Percentiles rank a stretch among this genome's conserved stretches.
Evolutionary conservation across 169 alveolate species (phyloP).

Genomic region (Plasmodium inui): DNA sequence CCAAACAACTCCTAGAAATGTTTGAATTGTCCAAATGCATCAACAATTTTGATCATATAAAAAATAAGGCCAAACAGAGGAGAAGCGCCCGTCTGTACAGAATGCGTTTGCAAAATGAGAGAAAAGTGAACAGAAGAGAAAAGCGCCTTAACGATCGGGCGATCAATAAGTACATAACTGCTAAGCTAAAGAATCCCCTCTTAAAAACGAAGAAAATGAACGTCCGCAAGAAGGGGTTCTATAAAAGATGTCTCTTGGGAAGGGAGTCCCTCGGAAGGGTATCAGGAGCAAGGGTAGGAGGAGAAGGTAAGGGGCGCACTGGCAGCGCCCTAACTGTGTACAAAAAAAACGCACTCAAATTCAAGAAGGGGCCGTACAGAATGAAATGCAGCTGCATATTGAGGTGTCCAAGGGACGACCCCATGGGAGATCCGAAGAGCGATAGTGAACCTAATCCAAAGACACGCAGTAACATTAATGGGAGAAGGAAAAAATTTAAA

Average conservation of each 20-base stretch:
- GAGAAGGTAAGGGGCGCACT: background rate
- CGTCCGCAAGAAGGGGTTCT: background rate
- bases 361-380: slow-evolving; percentile 1
- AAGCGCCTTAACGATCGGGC: background rate
- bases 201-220: slow-evolving; percentile 43
- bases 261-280: background rate
- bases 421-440: background rate
- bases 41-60: slow-evolving; percentile 24
- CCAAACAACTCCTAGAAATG: slow-evolving; percentile 24
- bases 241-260: background rate
- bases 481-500: background rate
- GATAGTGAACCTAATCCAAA: background rate
- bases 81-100: slow-evolving; percentile 22
- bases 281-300: background rate
- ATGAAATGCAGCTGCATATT: slow-evolving; percentile 1
- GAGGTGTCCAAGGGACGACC: background rate
- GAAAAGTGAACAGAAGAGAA: background rate
- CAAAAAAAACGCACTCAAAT: background rate
- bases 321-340: background rate
- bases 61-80: slow-evolving; percentile 33
- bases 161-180: background rate
- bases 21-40: slow-evolving; percentile 23
- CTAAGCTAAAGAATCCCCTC: background rate
- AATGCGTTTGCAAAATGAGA: background rate
- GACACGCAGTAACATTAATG: background rate